phyloP scores from a whole-genome alignment of 495 filamentous ascomycete genomes.

The Penicillium silybi region DNA sequence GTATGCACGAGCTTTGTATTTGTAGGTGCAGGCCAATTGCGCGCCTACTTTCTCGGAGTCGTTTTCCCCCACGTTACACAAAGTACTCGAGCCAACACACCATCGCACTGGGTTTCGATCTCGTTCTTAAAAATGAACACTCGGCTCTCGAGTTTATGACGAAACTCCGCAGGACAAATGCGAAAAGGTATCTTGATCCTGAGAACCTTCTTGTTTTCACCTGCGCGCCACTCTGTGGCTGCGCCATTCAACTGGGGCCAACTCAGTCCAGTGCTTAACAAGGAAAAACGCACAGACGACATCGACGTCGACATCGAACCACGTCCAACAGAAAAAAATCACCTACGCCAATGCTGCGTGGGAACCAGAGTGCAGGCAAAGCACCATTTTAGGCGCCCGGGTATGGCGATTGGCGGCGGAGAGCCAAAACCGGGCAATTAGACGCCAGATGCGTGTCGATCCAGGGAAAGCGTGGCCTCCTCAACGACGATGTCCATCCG shows the following conservation, averaged over 20 bases:
- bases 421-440: constrained; percentile 9
- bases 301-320: constrained; percentile 4
- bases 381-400: constrained; percentile 20
- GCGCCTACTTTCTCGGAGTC: constrained; percentile 4
- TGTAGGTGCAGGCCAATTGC: neutral
- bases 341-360: neutral
- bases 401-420: constrained; percentile 17
- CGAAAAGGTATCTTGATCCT: constrained; percentile 6
- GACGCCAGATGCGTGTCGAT: constrained; percentile 17
- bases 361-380: constrained; percentile 2
- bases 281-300: constrained; percentile 14
- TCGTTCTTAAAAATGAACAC: neutral
- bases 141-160: neutral
- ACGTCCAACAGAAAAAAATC: neutral
- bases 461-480: neutral
- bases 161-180: neutral
- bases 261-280: constrained; percentile 13
- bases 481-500: neutral
- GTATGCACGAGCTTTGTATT: neutral
- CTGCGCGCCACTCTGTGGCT: constrained; percentile 12
- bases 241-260: constrained; percentile 12
- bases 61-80: constrained; percentile 19
- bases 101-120: neutral
- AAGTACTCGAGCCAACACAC: neutral
- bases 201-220: neutral